These are phyloP conservation scores for Fusarium pseudograminearum DNA, from an alignment of 2,329 filamentous ascomycete species.

Conservation along the genomic window DNA sequence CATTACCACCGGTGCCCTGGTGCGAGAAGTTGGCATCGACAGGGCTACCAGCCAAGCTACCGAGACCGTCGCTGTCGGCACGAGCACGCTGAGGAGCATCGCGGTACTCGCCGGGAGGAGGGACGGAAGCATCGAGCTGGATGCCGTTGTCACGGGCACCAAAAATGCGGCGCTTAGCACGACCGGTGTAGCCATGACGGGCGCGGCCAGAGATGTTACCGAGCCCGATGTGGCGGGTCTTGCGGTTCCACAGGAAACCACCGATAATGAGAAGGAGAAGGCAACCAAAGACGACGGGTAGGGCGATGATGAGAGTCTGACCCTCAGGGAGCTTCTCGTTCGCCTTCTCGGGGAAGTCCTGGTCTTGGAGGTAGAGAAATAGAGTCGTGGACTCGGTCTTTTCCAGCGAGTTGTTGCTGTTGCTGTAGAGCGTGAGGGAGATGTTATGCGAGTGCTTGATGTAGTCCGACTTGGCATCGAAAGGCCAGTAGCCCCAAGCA, in stretches of 20 bases:
- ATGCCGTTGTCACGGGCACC: conserved; percentile 56
- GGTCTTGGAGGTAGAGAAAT: conserved; percentile 53
- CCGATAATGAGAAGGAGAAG: conserved; percentile 64
- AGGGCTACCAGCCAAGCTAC: conserved; percentile 62
- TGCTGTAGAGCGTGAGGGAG: conserved; percentile 59
- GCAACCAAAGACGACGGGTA: conserved; percentile 64
- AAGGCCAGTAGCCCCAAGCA: conserved; percentile 62
- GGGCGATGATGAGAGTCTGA: conserved; percentile 63
- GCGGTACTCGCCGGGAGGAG: conserved; percentile 50
- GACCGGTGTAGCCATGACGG: conserved; percentile 59
- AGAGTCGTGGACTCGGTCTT: conserved; percentile 58
- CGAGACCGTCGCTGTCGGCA: conserved; percentile 62
- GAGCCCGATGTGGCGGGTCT: conserved; percentile 62
- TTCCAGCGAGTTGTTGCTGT: conserved; percentile 51
- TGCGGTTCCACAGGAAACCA: conserved; percentile 67
- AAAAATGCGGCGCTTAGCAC: conserved; percentile 54
- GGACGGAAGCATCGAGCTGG: conserved; percentile 57
- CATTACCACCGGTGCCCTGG: conserved; percentile 55
- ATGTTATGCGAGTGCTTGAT: conserved; percentile 60
- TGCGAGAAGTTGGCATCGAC: conserved; percentile 58
- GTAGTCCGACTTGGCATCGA: conserved; percentile 55
- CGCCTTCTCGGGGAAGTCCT: conserved; percentile 54
- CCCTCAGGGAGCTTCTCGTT: conserved; percentile 52
- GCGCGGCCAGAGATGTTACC: conserved; percentile 65
- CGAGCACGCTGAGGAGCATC: conserved; percentile 51